phyloP scores from a whole-genome alignment of 306 rosid species.

The Carpinus fangiana region DNA sequence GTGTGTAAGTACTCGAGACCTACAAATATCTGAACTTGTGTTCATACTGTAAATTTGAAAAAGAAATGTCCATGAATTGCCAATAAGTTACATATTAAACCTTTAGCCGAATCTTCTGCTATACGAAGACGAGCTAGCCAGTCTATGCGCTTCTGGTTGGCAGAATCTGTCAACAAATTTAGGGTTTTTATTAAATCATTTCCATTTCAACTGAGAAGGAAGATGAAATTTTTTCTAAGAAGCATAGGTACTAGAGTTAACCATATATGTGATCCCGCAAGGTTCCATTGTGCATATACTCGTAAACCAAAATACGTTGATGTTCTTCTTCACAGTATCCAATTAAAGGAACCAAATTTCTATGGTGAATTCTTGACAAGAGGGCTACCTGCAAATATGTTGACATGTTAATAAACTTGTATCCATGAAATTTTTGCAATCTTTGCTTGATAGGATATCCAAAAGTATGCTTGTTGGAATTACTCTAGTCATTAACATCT shows the following conservation, averaged over 20 bases:
- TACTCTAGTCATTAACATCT: not conserved
- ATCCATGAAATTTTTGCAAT: not conserved
- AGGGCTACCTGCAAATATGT: conserved; percentile 75
- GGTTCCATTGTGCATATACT: conserved; percentile 97
- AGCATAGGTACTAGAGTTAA: conserved; percentile 31
- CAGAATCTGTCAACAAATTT: conserved; percentile 50
- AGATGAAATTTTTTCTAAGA: conserved; percentile 5
- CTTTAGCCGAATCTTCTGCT: conserved; percentile 98
- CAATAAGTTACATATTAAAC: conserved; percentile 39
- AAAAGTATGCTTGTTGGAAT: not conserved
- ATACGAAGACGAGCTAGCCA: conserved; percentile 84
- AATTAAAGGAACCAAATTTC: conserved; percentile 94
- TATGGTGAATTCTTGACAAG: conserved; percentile 91
- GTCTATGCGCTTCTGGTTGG: conserved; percentile 55
- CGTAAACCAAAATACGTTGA: conserved; percentile 82
- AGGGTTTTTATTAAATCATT: conserved; percentile 8
- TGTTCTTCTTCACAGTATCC: conserved; percentile 95
- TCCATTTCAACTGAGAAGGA: conserved; percentile 19
- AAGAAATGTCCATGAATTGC: conserved; percentile 22
- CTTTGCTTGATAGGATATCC: not conserved
- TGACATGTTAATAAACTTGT: conserved; percentile 28
- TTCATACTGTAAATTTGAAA: conserved; percentile 25
- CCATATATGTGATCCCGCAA: conserved; percentile 86
- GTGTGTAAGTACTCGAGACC: conserved; percentile 97
- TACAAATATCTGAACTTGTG: conserved; percentile 33